Evolutionary conservation across 2,329 filamentous ascomycete genomes (phyloP).

Genomic region (Microcera coccophila): DNA sequence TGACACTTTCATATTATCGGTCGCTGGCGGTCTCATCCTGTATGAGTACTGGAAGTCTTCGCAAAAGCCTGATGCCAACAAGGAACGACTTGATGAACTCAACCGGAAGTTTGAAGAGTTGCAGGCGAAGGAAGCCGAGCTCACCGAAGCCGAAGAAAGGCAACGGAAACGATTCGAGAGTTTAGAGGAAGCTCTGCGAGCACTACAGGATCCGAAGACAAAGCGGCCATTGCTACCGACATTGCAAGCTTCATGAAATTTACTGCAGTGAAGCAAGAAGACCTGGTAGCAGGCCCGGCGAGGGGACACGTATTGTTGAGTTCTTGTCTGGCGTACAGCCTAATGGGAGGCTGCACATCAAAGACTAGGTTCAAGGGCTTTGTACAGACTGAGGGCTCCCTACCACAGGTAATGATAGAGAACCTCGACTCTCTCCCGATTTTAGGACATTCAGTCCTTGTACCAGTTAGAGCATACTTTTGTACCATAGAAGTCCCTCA

Average conservation of each 20-base stretch:
- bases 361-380: no score
- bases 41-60: slow-evolving; percentile 59
- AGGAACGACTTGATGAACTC: slow-evolving; percentile 51
- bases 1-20: slow-evolving; percentile 59
- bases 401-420: no score
- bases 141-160: slow-evolving; percentile 43
- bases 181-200: slow-evolving; percentile 52
- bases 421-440: no score
- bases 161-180: slow-evolving; percentile 46
- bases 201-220: slow-evolving; percentile 53
- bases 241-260: slow-evolving; percentile 23
- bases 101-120: slow-evolving; percentile 47
- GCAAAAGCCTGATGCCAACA: slow-evolving; percentile 58
- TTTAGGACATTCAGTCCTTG: no score
- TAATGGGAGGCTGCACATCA: no score
- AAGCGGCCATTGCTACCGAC: slow-evolving; percentile 50
- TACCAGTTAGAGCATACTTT: neutral
- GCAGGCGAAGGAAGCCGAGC: slow-evolving; percentile 46
- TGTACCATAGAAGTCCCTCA: slow-evolving; percentile 18
- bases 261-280: no score
- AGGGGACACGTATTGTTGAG: no score
- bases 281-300: no score
- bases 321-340: no score
- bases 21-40: slow-evolving; percentile 54
- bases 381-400: no score